Evolutionary conservation across 2,329 filamentous ascomycete genomes (phyloP).

Genomic region (Monosporascus sp.): DNA sequence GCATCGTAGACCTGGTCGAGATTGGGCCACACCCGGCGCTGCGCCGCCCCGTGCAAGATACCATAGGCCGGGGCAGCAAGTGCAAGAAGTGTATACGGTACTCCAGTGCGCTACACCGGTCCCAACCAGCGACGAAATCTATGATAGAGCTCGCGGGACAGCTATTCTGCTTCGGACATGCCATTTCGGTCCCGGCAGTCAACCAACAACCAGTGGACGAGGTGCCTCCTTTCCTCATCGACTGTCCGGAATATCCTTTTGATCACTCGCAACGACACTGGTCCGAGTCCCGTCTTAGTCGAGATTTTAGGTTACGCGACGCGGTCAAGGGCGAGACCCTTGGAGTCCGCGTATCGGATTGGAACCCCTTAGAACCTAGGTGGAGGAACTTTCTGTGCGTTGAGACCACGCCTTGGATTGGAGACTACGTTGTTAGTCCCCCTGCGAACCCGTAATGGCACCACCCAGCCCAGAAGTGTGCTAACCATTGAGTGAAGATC

Average conservation of each 20-base stretch:
- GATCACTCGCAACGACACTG: conserved; percentile 33
- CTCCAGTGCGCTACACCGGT: conserved; percentile 12
- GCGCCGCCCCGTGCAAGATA: conserved; percentile 23
- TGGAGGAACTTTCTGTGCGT: conserved; percentile 42
- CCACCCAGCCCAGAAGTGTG: not conserved
- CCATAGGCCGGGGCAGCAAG: conserved; percentile 11
- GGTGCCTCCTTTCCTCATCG: conserved; percentile 20
- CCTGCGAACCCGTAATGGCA: not conserved
- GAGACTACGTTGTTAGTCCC: conserved; percentile 36
- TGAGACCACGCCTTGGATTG: conserved; percentile 38
- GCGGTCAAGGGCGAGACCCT: conserved; percentile 23
- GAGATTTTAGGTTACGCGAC: conserved; percentile 24
- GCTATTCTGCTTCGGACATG: conserved; percentile 19
- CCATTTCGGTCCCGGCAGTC: conserved; percentile 15
- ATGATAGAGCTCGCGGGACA: conserved; percentile 18
- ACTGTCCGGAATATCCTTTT: conserved; percentile 37
- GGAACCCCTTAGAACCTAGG: conserved; percentile 22
- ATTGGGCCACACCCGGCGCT: conserved; percentile 26
- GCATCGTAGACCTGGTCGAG: conserved; percentile 24
- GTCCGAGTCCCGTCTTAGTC: conserved; percentile 30
- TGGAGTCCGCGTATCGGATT: conserved; percentile 18
- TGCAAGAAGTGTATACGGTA: conserved; percentile 16
- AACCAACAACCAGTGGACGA: conserved; percentile 10
- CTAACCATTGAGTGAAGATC: conserved; percentile 16
- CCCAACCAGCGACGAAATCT: conserved; percentile 13